These are phyloP conservation scores for Scalesia atractyloides DNA, from an alignment of 129 eudicot genomes.

Conservation along the genomic window DNA sequence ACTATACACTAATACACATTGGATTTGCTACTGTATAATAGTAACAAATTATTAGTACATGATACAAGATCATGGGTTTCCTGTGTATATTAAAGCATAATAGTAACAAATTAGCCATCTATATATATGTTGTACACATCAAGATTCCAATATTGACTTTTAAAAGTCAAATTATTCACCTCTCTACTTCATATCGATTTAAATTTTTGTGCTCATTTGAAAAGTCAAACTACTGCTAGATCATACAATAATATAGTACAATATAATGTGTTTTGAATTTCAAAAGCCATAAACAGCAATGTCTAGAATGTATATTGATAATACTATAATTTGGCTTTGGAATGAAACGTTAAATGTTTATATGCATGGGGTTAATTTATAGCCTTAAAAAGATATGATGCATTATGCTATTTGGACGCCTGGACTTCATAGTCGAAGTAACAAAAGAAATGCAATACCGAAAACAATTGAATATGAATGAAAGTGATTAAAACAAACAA, in stretches of 20 bases:
- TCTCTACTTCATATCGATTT: constrained; percentile 4
- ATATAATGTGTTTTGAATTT: constrained; percentile 1
- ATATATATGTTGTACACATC: background rate
- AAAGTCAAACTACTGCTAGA: background rate
- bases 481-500: too few relatives aligned
- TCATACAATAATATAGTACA: background rate
- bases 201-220: background rate
- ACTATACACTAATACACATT: too few relatives aligned
- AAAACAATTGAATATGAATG: too few relatives aligned
- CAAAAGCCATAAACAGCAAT: background rate
- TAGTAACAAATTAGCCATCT: background rate
- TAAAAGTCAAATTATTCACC: background rate
- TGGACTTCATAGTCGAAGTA: too few relatives aligned
- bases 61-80: too few relatives aligned
- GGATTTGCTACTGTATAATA: too few relatives aligned
- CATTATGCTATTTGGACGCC: background rate
- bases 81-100: too few relatives aligned
- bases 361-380: background rate
- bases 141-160: background rate
- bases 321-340: too few relatives aligned
- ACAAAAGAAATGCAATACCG: too few relatives aligned
- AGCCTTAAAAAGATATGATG: background rate
- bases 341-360: too few relatives aligned
- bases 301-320: background rate
- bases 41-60: too few relatives aligned